These are phyloP conservation scores for Vitis labrusca DNA, from an alignment of 164 flowering plant genomes.

Conservation along the genomic window DNA sequence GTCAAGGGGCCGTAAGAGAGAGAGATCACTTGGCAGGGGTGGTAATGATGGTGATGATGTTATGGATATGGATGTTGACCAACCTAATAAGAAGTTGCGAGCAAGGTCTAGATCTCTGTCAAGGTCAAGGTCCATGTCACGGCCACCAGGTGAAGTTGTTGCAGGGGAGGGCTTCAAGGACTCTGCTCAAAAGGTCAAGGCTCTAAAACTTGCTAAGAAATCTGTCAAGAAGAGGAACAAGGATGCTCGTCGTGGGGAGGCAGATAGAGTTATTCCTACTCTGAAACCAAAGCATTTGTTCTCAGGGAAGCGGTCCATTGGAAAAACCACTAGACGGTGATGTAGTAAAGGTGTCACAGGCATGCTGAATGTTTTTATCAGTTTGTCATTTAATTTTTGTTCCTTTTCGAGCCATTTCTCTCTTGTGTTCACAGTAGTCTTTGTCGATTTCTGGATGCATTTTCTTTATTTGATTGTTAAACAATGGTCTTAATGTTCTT, in stretches of 20 bases:
- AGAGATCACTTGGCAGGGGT: constrained; percentile 50
- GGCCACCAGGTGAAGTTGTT: constrained; percentile 67
- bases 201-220: constrained; percentile 48
- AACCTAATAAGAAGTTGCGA: constrained; percentile 52
- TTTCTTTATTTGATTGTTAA: background rate
- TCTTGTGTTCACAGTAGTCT: no score
- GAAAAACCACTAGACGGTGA: constrained; percentile 72
- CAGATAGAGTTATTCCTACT: constrained; percentile 80
- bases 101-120: constrained; percentile 43
- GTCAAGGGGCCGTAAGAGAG: constrained; percentile 81
- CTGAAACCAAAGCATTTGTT: constrained; percentile 83
- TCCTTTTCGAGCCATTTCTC: background rate
- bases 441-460: background rate
- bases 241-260: constrained; percentile 86
- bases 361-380: background rate
- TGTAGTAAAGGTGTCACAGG: constrained; percentile 12
- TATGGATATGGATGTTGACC: constrained; percentile 59
- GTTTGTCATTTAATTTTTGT: background rate
- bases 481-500: background rate
- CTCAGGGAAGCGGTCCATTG: constrained; percentile 77
- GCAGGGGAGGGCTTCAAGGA: constrained; percentile 87
- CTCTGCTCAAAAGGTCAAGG: constrained; percentile 58
- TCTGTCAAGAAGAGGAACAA: constrained; percentile 68
- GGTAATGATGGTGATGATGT: constrained; percentile 36
- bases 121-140: constrained; percentile 51